Evolutionary conservation across 2,329 filamentous ascomycete genomes (phyloP).

Genomic region (Penicillium sp.): DNA sequence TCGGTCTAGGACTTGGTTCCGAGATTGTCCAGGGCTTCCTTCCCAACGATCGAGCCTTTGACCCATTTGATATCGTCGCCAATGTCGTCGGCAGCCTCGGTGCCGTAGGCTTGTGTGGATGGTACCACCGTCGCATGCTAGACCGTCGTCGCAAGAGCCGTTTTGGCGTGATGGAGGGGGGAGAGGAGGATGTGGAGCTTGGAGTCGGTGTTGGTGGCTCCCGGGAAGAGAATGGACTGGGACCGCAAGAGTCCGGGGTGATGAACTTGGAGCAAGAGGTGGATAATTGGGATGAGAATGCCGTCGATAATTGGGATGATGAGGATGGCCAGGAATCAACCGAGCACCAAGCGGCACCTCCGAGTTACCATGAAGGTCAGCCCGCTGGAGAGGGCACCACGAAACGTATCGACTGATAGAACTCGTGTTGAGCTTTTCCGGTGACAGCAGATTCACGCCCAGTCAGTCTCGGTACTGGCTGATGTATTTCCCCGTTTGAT

Average conservation of each 20-base stretch:
- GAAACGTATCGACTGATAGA: constrained; percentile 40
- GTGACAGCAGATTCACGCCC: background rate
- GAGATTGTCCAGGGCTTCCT: constrained; percentile 65
- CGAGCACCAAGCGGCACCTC: constrained; percentile 27
- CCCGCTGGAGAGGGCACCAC: constrained; percentile 22
- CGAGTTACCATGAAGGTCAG: constrained; percentile 24
- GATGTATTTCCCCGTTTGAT: constrained; percentile 5
- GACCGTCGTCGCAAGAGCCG: constrained; percentile 78
- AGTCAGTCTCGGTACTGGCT: background rate
- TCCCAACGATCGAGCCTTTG: constrained; percentile 72
- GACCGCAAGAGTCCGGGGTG: constrained; percentile 68
- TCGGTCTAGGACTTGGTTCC: constrained; percentile 59
- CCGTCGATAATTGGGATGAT: constrained; percentile 66
- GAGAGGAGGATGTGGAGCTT: constrained; percentile 71
- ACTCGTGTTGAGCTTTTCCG: background rate
- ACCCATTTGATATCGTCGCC: constrained; percentile 82
- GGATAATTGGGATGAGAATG: constrained; percentile 93
- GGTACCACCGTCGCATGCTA: constrained; percentile 96
- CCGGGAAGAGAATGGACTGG: constrained; percentile 39
- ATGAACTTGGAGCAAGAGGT: constrained; percentile 75
- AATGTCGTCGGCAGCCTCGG: constrained; percentile 79
- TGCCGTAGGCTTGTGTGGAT: constrained; percentile 74
- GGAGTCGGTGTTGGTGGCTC: constrained; percentile 55
- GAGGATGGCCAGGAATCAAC: constrained; percentile 50
- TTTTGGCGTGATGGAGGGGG: constrained; percentile 66